Conservation (phyloP, 2,329 filamentous ascomycete genomes). For the Colletotrichum godetiae region DNA sequence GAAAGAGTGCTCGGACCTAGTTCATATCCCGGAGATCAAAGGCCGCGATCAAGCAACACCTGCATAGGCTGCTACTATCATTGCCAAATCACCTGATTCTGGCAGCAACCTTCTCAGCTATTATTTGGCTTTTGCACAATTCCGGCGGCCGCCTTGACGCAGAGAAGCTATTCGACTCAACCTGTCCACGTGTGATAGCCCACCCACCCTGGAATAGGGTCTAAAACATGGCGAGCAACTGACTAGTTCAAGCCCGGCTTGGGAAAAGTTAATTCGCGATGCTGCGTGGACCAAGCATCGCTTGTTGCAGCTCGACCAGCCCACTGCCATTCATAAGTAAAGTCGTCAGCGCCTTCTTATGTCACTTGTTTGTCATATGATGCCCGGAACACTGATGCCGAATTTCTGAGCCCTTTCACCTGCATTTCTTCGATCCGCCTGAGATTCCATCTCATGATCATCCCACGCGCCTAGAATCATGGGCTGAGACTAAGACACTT, state of each 20-base stretch:
- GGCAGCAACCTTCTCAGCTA: too few relatives aligned
- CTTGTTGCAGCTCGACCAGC: not conserved
- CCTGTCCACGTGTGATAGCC: not conserved
- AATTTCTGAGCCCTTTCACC: not conserved
- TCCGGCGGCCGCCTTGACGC: not conserved
- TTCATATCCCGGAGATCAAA: not conserved
- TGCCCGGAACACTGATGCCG: too few relatives aligned
- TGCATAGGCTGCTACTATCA: too few relatives aligned
- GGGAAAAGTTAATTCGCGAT: not conserved
- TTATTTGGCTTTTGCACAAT: not conserved
- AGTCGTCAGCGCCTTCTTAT: not conserved
- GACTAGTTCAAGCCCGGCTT: not conserved
- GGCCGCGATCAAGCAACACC: not conserved
- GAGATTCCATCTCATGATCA: conserved; percentile 1
- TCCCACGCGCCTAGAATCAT: not conserved
- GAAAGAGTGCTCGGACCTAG: not conserved
- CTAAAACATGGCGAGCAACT: not conserved
- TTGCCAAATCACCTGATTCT: not conserved
- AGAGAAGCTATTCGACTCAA: too few relatives aligned
- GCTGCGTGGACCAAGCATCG: not conserved
- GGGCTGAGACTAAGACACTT: not conserved
- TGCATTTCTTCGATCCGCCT: not conserved
- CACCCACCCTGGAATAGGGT: not conserved
- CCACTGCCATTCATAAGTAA: not conserved
- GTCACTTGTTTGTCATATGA: not conserved